Evolutionary conservation across 176 grass and related monocot genomes (phyloP).

Genomic region (Triticum urartu): DNA sequence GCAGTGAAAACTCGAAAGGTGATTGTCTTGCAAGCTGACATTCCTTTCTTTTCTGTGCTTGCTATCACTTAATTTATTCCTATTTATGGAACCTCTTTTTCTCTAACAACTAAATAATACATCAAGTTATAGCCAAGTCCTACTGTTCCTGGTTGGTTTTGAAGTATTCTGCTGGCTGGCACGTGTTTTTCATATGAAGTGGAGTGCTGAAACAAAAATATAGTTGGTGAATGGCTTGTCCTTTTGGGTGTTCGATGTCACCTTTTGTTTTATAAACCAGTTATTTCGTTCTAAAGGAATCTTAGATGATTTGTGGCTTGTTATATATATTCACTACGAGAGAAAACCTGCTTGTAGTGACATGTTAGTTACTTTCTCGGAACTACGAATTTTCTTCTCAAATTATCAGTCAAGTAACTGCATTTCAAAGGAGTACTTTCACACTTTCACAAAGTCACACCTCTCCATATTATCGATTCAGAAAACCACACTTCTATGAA

Average conservation of each 20-base stretch:
- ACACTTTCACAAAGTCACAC: background rate
- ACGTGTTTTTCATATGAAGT: background rate
- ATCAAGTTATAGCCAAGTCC: background rate
- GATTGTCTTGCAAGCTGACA: conserved; percentile 30
- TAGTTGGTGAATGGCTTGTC: background rate
- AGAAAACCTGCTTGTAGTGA: background rate
- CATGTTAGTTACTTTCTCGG: background rate
- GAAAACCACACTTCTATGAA: background rate
- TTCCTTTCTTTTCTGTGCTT: background rate
- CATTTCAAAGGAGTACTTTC: background rate
- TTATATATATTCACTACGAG: background rate
- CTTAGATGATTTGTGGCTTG: background rate
- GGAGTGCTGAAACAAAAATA: background rate
- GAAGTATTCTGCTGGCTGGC: conserved; percentile 7
- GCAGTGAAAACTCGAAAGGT: conserved; percentile 72
- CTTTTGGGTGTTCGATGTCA: background rate
- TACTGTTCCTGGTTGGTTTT: background rate
- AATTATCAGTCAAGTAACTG: background rate
- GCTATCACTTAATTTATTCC: background rate
- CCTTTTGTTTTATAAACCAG: background rate
- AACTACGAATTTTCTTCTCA: background rate
- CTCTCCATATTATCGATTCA: background rate
- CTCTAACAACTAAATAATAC: background rate
- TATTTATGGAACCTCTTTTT: background rate
- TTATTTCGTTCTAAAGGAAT: background rate